Evolutionary conservation across 2,329 filamentous ascomycete species (phyloP), one percentile per base, ranked within the genome.

Genomic region (Penicillium occitanis): DNA sequence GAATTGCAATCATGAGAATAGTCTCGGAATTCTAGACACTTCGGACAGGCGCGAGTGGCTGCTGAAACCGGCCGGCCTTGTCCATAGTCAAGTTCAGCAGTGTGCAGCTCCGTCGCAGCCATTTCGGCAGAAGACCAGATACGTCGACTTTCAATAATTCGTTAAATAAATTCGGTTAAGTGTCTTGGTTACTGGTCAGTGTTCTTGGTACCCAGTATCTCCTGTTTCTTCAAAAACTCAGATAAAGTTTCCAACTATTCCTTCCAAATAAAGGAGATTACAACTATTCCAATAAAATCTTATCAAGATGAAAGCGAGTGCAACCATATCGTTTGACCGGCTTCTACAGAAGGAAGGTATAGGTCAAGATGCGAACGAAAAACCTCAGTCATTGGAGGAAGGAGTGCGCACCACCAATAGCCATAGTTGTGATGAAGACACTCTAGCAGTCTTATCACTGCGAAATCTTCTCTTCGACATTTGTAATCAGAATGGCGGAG

Each of bases 401-500:
- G 40, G 40, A 44, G 17, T 17, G 40, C 13, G 17, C 3, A 44
- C 17, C 40, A 44, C 13, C 17, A 2, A 44, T 44, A 44, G 14
- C 40, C 7, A 44, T 44, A 17, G 6, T n/a, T 44, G 14, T n/a
- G 40, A 44, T n/a, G 42, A 46, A 19, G 42, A 46, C 17, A n/a
- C 5, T 2, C 14, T n/a, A 46, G 42, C 42, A n/a, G 42, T 46
- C 5, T n/a, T 46, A 10, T n/a, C 42, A 19, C 7, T 46, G 5
- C 42, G n/a, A n/a, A 46, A n/a, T 19, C 17, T 46, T 10, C 14
- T 66, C 6, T 68, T 66, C 22, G 67, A 68, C 25, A 67, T 71
- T 48, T 72, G 70, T 55, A 68, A 68, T 53, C 72, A 74, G 50
- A 72, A 73, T 66, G 72, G 72, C 7, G 72, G 72, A 28, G 73